Base-by-base conservation (phyloP, 441 rosid species). In the Corymbia calophylla region DNA sequence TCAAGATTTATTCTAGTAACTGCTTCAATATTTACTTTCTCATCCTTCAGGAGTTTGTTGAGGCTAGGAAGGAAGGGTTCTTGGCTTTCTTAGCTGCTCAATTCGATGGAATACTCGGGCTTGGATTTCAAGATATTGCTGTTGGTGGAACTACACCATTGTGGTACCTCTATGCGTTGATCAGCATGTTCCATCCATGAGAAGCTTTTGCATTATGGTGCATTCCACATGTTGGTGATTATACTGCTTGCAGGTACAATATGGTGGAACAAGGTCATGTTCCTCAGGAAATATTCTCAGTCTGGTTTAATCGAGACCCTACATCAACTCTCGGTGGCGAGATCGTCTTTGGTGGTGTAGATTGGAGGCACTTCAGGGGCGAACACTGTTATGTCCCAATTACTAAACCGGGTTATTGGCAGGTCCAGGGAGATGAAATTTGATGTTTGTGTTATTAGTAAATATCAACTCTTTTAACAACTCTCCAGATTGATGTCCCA, bases 271-370 rank as follows among this genome's bases (percentile, higher is more conserved):
- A 95, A 92, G 96, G 95, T 35, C 95, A 89, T 44, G 54, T 95
- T 70, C 90, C 89, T 88, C 93, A 94, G 92, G 64, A 92, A 47
- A 54, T 95, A 56, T 94, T 95, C 92, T 95, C 97, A 8, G 55
- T 94, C 35, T 95, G 96, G 96, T 91, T 95, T 88, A 95, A 93
- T 90, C 92, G 87, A 44, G 93, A 95, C 88, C 92, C 93, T 56
- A 47, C 89, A 18, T 89, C 95, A 21, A 90, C 85, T 29, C 29
- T 91, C 9, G 96, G 97, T 29, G 96, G 97, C 62, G 94, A 94
- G 91, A 93, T 95, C 70, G 92, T 95, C 85, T 94, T 95, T 89
- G 97, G 97, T 88, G 96, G 97, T 77, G 90, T 95, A 86, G 95
- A 95, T 88, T 94, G 95, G 94, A 94, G 92, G 93, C 96, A 93